Evolutionary conservation across 768 basidiomycete genomes (phyloP).

Genomic region (Russula virescens): DNA sequence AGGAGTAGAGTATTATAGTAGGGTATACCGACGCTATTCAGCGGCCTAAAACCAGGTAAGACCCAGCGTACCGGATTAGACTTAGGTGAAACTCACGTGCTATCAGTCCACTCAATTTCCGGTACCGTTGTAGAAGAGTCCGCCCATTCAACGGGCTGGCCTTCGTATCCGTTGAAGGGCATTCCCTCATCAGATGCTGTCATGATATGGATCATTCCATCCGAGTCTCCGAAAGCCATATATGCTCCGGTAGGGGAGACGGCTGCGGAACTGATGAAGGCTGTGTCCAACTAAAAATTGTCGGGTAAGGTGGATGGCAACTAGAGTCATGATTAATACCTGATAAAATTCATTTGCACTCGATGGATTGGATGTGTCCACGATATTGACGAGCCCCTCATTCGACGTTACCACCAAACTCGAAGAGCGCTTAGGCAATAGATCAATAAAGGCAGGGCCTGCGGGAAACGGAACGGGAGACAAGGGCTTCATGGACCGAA

Average conservation of each 20-base stretch:
- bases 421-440: constrained; percentile 70
- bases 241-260: constrained; percentile 86
- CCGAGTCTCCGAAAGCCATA: constrained; percentile 86
- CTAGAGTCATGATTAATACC: constrained; percentile 38
- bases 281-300: constrained; percentile 55
- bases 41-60: constrained; percentile 48
- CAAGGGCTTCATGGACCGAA: constrained; percentile 75
- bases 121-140: constrained; percentile 64
- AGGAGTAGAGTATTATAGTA: constrained; percentile 70
- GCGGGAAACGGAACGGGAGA: constrained; percentile 84
- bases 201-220: constrained; percentile 77
- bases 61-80: background rate
- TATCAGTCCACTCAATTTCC: constrained; percentile 73
- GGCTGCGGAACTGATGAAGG: constrained; percentile 74
- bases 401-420: constrained; percentile 70
- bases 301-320: background rate
- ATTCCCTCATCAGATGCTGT: constrained; percentile 60
- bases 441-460: constrained; percentile 79
- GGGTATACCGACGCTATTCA: constrained; percentile 87
- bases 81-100: constrained; percentile 51
- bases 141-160: constrained; percentile 80
- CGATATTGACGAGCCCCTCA: constrained; percentile 78
- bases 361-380: constrained; percentile 72
- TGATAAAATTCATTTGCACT: constrained; percentile 73
- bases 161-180: constrained; percentile 88